Conservation (phyloP, 768 basidiomycete species). For the Podaxis sp. region DNA sequence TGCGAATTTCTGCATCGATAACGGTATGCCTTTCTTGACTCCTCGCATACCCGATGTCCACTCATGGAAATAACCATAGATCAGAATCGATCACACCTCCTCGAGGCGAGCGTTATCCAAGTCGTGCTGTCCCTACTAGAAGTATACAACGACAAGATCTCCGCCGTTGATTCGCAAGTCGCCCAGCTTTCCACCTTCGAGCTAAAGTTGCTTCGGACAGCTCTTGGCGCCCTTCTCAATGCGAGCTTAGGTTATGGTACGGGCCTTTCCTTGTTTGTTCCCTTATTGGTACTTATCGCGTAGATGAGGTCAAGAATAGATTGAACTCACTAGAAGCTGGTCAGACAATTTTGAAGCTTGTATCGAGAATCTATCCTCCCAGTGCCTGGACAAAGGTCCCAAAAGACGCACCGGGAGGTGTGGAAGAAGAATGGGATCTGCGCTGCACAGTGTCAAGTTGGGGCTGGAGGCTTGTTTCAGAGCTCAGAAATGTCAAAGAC, state of each 20-base stretch:
- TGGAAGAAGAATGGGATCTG: slow-evolving; percentile 58
- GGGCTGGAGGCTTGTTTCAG: slow-evolving; percentile 74
- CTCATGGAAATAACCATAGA: slow-evolving; percentile 36
- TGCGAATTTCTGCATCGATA: slow-evolving; percentile 84
- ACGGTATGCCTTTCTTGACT: slow-evolving; percentile 42
- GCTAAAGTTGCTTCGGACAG: slow-evolving; percentile 70
- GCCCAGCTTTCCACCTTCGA: slow-evolving; percentile 46
- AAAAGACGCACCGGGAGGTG: slow-evolving; percentile 19
- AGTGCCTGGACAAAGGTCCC: slow-evolving; percentile 50
- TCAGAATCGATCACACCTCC: slow-evolving; percentile 64
- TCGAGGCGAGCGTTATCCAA: slow-evolving; percentile 70
- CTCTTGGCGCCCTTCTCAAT: slow-evolving; percentile 77
- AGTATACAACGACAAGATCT: slow-evolving; percentile 53
- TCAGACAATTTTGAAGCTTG: slow-evolving; percentile 62
- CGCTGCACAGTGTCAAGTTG: slow-evolving; percentile 65
- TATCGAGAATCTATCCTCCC: slow-evolving; percentile 68
- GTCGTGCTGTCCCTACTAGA: slow-evolving; percentile 63
- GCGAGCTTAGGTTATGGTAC: slow-evolving; percentile 72
- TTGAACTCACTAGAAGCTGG: slow-evolving; percentile 68
- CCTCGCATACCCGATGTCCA: neutral
- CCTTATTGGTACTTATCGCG: neutral
- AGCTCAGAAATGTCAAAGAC: slow-evolving; percentile 68
- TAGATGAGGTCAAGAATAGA: slow-evolving; percentile 69
- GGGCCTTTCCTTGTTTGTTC: slow-evolving; percentile 16
- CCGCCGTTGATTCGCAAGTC: slow-evolving; percentile 20